Conservation (phyloP, 306 rosid genomes). For the Purshia tridentata region DNA sequence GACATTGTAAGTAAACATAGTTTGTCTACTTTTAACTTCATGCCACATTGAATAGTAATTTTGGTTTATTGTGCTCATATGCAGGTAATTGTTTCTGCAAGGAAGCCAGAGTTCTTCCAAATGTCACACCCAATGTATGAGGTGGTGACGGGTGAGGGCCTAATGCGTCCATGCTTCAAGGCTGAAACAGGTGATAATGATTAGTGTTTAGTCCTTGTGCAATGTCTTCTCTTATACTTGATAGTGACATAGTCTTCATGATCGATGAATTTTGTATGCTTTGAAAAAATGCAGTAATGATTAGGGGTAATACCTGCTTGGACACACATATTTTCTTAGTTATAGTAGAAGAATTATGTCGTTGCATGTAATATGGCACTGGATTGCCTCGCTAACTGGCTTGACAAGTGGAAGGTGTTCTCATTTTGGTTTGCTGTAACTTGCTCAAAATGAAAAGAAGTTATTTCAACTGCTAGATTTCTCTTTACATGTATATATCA, state of each 20-base stretch:
- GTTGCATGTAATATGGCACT: neutral
- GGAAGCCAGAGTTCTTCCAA: slow-evolving; percentile 98
- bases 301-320: neutral
- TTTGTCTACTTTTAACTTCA: neutral
- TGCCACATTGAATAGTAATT: neutral
- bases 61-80: slow-evolving; percentile 16
- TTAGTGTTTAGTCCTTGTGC: slow-evolving; percentile 12
- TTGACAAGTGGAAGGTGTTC: neutral
- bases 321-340: neutral
- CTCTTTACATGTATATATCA: neutral
- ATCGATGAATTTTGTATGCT: neutral
- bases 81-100: slow-evolving; percentile 93
- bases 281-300: neutral
- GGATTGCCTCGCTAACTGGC: neutral
- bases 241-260: neutral
- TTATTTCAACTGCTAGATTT: neutral
- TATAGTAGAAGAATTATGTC: neutral
- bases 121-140: slow-evolving; percentile 92
- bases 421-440: neutral
- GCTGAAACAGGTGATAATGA: slow-evolving; percentile 67
- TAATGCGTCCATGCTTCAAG: slow-evolving; percentile 96
- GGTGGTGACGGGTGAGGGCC: slow-evolving; percentile 96
- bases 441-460: neutral
- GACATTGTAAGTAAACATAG: slow-evolving; percentile 71
- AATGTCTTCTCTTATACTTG: neutral